A percentile compares a stretch with the other conserved stretches of the same genome.
These are phyloP conservation scores for Talaromyces sp. DNA, from an alignment of 2,329 filamentous ascomycete species.

Conservation along the genomic window DNA sequence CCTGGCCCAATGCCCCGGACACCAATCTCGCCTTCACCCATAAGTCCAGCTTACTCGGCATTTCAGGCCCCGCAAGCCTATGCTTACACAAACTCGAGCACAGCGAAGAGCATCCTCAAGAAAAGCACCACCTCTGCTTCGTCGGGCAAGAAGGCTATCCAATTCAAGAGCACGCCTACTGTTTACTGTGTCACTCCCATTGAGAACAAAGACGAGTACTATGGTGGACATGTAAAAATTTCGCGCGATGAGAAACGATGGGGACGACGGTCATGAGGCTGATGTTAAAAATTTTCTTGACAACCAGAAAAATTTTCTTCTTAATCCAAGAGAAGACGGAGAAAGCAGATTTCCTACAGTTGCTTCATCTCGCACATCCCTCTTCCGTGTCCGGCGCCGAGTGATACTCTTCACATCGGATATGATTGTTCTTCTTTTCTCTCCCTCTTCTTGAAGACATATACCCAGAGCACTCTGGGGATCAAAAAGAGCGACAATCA, in stretches of 20 bases:
- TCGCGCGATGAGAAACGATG: constrained; percentile 42
- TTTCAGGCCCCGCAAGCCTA: constrained; percentile 31
- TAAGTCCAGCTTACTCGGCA: constrained; percentile 35
- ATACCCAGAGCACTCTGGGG: neutral
- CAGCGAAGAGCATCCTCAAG: constrained; percentile 44
- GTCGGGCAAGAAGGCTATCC: constrained; percentile 31
- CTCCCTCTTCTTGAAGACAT: neutral
- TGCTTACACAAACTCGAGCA: constrained; percentile 39
- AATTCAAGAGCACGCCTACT: constrained; percentile 39
- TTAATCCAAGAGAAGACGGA: neutral
- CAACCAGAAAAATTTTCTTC: neutral
- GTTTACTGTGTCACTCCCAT: constrained; percentile 45
- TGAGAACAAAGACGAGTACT: constrained; percentile 43
- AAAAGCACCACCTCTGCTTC: constrained; percentile 24
- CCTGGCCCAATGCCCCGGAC: constrained; percentile 35
- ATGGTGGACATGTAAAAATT: constrained; percentile 42
- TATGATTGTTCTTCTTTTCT: neutral
- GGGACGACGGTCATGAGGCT: constrained; percentile 15
- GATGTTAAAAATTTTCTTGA: neutral
- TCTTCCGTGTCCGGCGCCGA: constrained; percentile 9
- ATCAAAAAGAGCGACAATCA: constrained; percentile 1
- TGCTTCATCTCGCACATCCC: constrained; percentile 1
- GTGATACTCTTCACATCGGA: constrained; percentile 10
- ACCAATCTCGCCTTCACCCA: constrained; percentile 37
- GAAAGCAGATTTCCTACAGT: neutral